Conservation (phyloP, 306 rosid genomes). For the Echinosophora koreensis region DNA sequence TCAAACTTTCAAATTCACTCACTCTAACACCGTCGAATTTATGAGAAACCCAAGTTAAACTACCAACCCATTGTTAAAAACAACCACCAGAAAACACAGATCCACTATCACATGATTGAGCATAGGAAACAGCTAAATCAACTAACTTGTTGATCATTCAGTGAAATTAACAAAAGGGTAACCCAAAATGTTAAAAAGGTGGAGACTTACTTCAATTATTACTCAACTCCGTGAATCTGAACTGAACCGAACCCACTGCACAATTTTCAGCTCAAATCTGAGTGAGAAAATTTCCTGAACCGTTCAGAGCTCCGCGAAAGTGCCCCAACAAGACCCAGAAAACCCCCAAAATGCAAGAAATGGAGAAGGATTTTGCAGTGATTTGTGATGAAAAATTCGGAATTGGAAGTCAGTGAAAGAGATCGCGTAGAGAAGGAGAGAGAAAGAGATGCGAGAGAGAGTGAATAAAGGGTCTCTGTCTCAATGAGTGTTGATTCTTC, state of each 20-base stretch:
- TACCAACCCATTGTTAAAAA: conserved; percentile 49
- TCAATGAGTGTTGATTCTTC: conserved; percentile 53
- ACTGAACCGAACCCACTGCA: conserved; percentile 60
- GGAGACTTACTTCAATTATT: conserved; percentile 57
- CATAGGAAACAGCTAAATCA: conserved; percentile 49
- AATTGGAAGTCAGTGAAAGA: conserved; percentile 63
- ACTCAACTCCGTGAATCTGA: conserved; percentile 61
- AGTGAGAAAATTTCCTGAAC: conserved; percentile 48
- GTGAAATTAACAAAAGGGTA: conserved; percentile 49
- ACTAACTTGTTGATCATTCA: conserved; percentile 48
- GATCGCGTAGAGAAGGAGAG: conserved; percentile 66
- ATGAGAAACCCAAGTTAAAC: conserved; percentile 48
- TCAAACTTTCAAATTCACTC: conserved; percentile 46
- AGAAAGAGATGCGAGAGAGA: conserved; percentile 27
- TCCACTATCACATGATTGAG: conserved; percentile 58
- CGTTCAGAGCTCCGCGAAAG: conserved; percentile 44
- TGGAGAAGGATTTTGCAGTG: conserved; percentile 56
- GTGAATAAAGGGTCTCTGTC: conserved; percentile 52
- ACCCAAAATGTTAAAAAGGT: conserved; percentile 42
- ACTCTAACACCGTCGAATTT: conserved; percentile 39
- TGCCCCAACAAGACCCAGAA: conserved; percentile 50
- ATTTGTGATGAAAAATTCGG: conserved; percentile 52
- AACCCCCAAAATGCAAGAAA: conserved; percentile 54
- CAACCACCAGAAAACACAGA: conserved; percentile 63
- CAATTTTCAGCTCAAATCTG: conserved; percentile 61